Conservation (phyloP, 768 basidiomycete species). For the Megacollybia marginata region DNA sequence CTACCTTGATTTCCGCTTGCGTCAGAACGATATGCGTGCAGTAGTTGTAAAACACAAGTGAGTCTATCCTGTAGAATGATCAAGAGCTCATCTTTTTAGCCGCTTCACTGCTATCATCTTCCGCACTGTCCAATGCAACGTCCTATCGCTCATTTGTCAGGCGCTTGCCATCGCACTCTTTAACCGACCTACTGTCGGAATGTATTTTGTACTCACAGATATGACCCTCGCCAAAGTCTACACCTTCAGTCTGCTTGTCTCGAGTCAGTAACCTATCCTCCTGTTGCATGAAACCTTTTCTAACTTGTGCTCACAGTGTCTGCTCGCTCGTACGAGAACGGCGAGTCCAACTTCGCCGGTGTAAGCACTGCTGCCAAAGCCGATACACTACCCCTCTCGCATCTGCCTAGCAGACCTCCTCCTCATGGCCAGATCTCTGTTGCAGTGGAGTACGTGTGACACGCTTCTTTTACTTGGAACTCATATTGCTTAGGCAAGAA, state of each 20-base stretch:
- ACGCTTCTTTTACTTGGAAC: no score
- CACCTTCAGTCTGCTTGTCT: not conserved
- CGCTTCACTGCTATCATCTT: conserved; percentile 2
- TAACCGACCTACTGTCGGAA: not conserved
- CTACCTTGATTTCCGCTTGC: conserved; percentile 2
- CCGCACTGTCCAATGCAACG: conserved; percentile 2
- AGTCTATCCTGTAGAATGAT: not conserved
- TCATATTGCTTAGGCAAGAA: no score
- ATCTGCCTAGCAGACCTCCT: no score
- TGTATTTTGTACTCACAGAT: conserved; percentile 3
- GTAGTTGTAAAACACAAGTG: no score
- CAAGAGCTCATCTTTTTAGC: not conserved
- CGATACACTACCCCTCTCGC: no score
- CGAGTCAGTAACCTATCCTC: not conserved
- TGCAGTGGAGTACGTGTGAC: no score
- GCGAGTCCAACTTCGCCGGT: no score
- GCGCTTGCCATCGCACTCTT: conserved; percentile 2
- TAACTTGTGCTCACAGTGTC: no score
- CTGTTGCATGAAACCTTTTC: no score
- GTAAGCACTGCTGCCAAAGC: no score
- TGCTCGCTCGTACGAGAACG: no score
- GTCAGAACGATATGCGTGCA: not conserved
- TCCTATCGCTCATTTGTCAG: conserved; percentile 2
- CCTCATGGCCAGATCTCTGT: no score
- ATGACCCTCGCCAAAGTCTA: conserved; percentile 1